Percentiles rank a stretch among this genome's conserved stretches.
These are phyloP conservation scores for Jacaranda mimosifolia DNA, from an alignment of 257 asterid genomes.

Conservation along the genomic window DNA sequence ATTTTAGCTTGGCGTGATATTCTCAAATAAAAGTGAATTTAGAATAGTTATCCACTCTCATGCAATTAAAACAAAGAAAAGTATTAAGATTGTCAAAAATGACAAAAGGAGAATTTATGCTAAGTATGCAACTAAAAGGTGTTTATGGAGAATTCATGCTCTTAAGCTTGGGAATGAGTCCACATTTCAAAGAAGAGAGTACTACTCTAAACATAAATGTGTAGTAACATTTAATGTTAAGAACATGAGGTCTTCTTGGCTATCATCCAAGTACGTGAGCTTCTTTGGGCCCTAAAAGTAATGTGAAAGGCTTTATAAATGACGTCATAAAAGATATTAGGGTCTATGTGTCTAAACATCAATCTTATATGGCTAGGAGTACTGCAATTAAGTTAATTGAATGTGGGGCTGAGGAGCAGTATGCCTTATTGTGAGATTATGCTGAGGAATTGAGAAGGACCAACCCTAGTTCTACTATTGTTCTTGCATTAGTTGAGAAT, in stretches of 20 bases:
- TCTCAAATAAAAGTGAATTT: too few species aligned
- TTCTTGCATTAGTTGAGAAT: background rate
- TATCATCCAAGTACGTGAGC: background rate
- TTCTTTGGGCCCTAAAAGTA: background rate
- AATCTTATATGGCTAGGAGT: background rate
- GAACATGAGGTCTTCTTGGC: background rate
- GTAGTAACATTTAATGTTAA: too few species aligned
- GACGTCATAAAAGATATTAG: background rate
- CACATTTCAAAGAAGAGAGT: background rate
- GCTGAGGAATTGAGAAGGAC: background rate
- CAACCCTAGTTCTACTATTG: background rate
- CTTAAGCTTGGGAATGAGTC: background rate
- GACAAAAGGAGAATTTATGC: too few species aligned
- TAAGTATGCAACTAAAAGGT: too few species aligned
- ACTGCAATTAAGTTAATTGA: background rate
- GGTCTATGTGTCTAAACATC: background rate
- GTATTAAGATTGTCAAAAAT: too few species aligned
- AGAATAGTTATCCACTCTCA: too few species aligned
- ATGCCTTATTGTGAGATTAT: background rate
- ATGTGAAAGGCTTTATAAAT: background rate
- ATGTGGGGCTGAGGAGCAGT: background rate
- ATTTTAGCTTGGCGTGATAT: too few species aligned
- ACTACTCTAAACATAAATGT: too few species aligned
- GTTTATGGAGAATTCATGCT: background rate
- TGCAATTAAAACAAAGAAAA: too few species aligned